phyloP scores from a whole-genome alignment of 768 basidiomycete species.

The Terana coerulea region DNA sequence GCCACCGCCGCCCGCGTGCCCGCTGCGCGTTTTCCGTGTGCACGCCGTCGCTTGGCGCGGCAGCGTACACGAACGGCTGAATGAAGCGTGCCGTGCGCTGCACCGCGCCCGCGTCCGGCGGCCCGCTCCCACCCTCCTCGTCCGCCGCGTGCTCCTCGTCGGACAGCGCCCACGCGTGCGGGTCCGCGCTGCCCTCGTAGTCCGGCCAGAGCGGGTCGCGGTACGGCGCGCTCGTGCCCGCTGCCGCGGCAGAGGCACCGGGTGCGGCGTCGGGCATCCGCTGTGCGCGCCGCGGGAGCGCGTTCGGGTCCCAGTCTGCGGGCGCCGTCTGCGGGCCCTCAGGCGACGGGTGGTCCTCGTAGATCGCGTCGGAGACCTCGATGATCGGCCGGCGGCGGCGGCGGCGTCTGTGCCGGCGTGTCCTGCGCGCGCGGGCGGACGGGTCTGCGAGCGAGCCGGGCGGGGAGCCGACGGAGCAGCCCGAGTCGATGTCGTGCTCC shows the following conservation, averaged over 20 bases:
- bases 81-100: constrained; percentile 30
- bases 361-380: constrained; percentile 41
- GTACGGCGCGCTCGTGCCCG: not conserved
- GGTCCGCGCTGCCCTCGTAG: constrained; percentile 6
- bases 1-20: not conserved
- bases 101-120: not conserved
- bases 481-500: constrained; percentile 3
- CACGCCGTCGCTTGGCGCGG: constrained; percentile 6
- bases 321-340: constrained; percentile 43
- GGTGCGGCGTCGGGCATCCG: not conserved
- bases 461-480: not conserved
- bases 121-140: not conserved
- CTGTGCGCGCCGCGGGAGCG: constrained; percentile 16
- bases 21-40: not conserved
- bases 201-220: constrained; percentile 21
- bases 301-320: constrained; percentile 9
- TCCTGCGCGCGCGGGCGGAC: not conserved
- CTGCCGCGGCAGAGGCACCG: not conserved
- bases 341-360: constrained; percentile 40
- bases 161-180: not conserved
- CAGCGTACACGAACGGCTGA: constrained; percentile 25
- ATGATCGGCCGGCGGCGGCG: constrained; percentile 16
- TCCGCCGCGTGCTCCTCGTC: not conserved
- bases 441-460: not conserved
- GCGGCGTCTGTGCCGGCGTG: not conserved